Base-by-base conservation (phyloP, 2,329 filamentous ascomycete genomes). In the Paecilomyces variotii region DNA sequence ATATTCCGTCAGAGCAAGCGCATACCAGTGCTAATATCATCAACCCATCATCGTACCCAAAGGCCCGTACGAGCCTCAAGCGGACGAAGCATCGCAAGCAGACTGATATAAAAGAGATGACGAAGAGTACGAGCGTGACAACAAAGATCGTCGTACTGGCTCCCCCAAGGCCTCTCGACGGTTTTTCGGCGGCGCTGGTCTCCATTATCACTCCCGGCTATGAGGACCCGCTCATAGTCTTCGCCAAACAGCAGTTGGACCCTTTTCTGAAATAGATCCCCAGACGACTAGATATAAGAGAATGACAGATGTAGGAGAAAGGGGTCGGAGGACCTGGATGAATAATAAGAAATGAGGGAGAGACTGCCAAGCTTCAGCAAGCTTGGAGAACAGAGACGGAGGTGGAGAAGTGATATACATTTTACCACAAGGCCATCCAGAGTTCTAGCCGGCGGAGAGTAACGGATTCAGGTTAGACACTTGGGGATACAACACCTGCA, bases 21-120 rank as follows among this genome's bases (percentile, higher is more conserved):
- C 64, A 61, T 69, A 74, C 71, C 70, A 73, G 70, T 19, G 71
- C 70, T 57, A 67, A 64, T 11, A 74, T 66, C 71, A 74, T 74
- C 24, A 74, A 56, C 9, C 61, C 61, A 65, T 75, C 72, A 69
- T 75, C 72, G 67, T 70, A 72, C 24, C 72, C 72, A 62, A 75
- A 74, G 28, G 68, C 69, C 57, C 67, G 70, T 53, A 73, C 69
- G 12, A 75, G 53, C 35, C 59, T 65, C 32, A 73, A 35, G 12
- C 72, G 68, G 39, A 73, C 71, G 61, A 74, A 74, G 57, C 70
- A 72, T 70, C 72, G 68, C 52, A 74, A 60, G 52, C 67, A 67
- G 9, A 74, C 70, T 1, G 70, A 59, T 54, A 71, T 62, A 35
- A 72, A 69, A 1, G 71, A 72, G 30, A 74, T 59, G 2, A 65